Evolutionary conservation across 257 asterid genomes (phyloP), one percentile per base, ranked within the genome.

Genomic region (Solanum chiquidenum): DNA sequence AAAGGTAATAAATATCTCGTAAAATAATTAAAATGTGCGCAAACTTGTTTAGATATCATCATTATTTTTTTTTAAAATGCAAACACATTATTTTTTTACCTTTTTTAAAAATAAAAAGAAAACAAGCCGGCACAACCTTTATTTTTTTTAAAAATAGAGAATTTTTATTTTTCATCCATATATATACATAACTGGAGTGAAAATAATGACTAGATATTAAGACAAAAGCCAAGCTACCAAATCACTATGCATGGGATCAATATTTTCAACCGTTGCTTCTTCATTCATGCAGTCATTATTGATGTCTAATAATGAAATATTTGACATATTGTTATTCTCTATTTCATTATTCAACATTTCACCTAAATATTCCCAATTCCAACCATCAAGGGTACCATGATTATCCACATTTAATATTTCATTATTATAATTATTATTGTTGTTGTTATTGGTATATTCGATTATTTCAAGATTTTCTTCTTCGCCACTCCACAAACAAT

Each of bases 151-250:
- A 44, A 49, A 14, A 49, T 49, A 52, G 23, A 52, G n/a, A 52
- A 18, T 18, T 18, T 52, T 52, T 52, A 52, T 16, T 52, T 52
- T 52, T 18, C 16, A 52, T 52, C 60, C 23, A 52, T 16, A 18
- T 18, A 52, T 52, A 52, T 52, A 18, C 62, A 52, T 52, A 16
- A 52, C 16, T 52, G n/a, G 23, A 18, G 62, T 52, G 62, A 16
- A 52, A 52, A 52, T 16, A 52, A 52, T 52, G 23, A 52, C 9
- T 16, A 1, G 9, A 52, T 52, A 52, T 52, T 89, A 93, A 83
- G 95, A 94, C 82, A 93, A 88, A 68, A 95, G 91, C 98, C 98
- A 95, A 8, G 93, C 91, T 20, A 91, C 75, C 79, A 94, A 87
- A 6, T 91, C 94, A 46, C 18, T 16, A 25, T 46, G 29, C 68